Base-by-base conservation (phyloP, 495 filamentous ascomycete species). In the Aspergillus nidulans region DNA sequence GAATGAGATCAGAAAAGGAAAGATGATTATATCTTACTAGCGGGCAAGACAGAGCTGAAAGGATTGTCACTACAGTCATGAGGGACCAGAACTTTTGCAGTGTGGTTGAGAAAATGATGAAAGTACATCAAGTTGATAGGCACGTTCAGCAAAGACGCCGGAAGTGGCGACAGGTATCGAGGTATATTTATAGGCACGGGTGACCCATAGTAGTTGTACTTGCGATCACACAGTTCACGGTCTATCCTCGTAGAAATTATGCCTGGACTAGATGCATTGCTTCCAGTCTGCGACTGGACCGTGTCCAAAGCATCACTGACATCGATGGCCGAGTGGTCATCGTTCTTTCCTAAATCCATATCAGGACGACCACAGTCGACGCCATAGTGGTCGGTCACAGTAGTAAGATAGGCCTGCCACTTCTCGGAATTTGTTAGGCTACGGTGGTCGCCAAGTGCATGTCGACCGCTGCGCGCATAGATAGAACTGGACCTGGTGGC, bases 71-170 rank as follows among this genome's bases (percentile, higher is more conserved):
- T 69, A 68, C 87, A 87, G 58, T 91, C 86, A 64, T 92, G 88
- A 0, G 87, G 86, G 6, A 90, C 85, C 25, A 91, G 72, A 58
- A 88, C 85, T 43, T 80, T 72, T 5, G 87, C 88, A 9, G 88
- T 92, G 68, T 92, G 86, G 61, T 89, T 87, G 52, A 91, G 69
- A 67, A 91, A 92, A 68, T 91, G 88, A 70, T 92, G 87, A 57
- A 82, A 83, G 58, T 83, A 83, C 59, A 92, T 79, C 42, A 92
- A 67, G 63, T 91, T 90, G 81, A 91, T 90, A 18, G 84, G 87
- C 63, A 89, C 90, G 44, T 85, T 77, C 43, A 88, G 63, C 28
- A 92, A 73, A 49, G 85, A 78, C 18, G 79, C 68, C 7, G 87
- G 87, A 40, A 89, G 69, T n/a, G 86, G 85, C 51, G 85, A 81